Conservation (phyloP, 192 early-diverging fungal genomes). For the Podila clonocystis region DNA sequence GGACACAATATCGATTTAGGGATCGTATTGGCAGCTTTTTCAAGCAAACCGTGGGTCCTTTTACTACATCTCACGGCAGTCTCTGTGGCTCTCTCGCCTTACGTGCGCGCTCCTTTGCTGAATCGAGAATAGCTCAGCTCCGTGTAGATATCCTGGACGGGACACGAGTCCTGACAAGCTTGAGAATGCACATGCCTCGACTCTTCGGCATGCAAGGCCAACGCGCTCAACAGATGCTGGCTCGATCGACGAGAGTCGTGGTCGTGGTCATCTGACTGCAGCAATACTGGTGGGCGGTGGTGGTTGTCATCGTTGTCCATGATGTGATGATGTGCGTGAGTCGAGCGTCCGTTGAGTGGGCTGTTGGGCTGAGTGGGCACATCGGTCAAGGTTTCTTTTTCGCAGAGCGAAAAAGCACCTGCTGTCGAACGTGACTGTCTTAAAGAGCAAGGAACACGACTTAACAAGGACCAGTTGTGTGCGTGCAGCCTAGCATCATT, state of each 20-base stretch:
- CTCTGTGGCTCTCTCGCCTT: not conserved
- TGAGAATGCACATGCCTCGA: conserved; percentile 38
- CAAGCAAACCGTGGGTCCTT: not conserved
- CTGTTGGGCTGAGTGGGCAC: too few species aligned
- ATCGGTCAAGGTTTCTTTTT: too few species aligned
- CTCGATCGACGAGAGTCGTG: not conserved
- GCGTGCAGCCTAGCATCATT: not conserved
- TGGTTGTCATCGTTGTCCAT: conserved; percentile 5
- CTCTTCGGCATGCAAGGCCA: not conserved
- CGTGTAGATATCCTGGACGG: conserved; percentile 46
- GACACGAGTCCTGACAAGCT: conserved; percentile 41
- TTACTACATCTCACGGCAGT: not conserved
- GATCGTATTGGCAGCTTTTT: not conserved
- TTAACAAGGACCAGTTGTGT: too few species aligned
- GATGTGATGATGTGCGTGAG: not conserved
- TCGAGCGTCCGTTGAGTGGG: not conserved
- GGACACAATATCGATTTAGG: not conserved
- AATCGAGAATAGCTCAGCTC: conserved; percentile 33
- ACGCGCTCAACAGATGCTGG: not conserved
- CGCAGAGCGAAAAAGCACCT: too few species aligned
- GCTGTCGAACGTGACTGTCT: not conserved
- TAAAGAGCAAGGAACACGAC: not conserved
- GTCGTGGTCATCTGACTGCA: conserved; percentile 27
- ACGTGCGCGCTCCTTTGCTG: conserved; percentile 43
- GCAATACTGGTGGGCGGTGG: conserved; percentile 38